Base-by-base conservation (phyloP, 768 basidiomycete genomes). In the Mycena capillaripes region DNA sequence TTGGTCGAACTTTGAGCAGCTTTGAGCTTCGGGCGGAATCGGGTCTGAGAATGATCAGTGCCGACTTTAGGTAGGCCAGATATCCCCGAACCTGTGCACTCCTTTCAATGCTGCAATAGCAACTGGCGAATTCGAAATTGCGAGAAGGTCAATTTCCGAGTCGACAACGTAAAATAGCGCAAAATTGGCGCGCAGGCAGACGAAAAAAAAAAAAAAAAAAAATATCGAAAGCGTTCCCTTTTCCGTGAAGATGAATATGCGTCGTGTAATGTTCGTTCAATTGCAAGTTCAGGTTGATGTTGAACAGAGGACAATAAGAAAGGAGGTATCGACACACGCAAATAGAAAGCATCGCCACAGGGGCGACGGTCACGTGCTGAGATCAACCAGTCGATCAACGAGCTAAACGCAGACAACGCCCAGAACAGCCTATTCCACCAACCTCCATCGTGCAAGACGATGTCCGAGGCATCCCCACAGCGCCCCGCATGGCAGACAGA, bases 401-500 rank as follows among this genome's bases (percentile, higher is more conserved):
- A n/a, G n/a, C n/a, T n/a, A 11, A 36, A 30, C 29, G 34, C 6
- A 38, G 50, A n/a, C 53, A 32, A 29, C 19, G 29, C 29, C 55
- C 30, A 11, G 29, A 27, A 30, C 48, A 61, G 29, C 55, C 56
- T 67, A 71, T 42, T 44, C 69, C 71, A 67, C 62, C 19, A n/a
- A 3, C 61, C 32, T 36, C 60, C 67, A 70, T 76, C 77, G 66
- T 75, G 79, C 59, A 55, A 76, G 66, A 77, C 79, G 75, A 85
- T 84, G 83, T 71, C 80, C 29, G 79, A 76, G 61, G 73, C 76
- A 25, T 70, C 55, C 29, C 53, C 66, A 56, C 69, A 76, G 16
- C 77, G 77, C 53, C 95, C 95, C 25, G 94, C 88, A 58, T 96
- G 95, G 95, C 92, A 94, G 80, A 95, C 95, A 1, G 94, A 95